These are phyloP conservation scores for Selenicereus undatus DNA, from an alignment of 148 eudicot species.

Conservation along the genomic window DNA sequence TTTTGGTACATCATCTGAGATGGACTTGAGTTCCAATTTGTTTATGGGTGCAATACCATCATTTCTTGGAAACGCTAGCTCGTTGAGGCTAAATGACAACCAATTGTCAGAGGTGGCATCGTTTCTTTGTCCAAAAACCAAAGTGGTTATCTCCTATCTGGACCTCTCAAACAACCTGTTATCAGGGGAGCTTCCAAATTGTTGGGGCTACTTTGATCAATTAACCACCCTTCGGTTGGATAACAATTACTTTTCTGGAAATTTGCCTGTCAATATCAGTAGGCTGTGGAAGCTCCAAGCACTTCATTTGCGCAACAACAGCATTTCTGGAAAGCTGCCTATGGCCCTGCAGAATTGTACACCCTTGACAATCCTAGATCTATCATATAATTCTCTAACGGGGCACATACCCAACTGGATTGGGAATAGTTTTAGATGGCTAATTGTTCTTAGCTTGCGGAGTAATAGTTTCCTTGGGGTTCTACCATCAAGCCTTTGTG, in stretches of 20 bases:
- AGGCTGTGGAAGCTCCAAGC: not conserved
- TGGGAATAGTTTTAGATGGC: not conserved
- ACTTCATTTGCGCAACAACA: constrained; percentile 17
- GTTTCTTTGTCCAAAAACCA: constrained; percentile 16
- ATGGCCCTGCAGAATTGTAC: constrained; percentile 10
- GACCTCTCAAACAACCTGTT: constrained; percentile 22
- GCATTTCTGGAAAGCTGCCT: constrained; percentile 17
- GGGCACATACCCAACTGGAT: constrained; percentile 16
- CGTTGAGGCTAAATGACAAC: constrained; percentile 20
- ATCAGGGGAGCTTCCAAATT: constrained; percentile 23
- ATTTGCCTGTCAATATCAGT: not conserved
- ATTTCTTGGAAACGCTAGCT: not conserved
- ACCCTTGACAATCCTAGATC: not conserved
- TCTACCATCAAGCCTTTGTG: constrained; percentile 16
- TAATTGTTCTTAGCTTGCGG: constrained; percentile 5
- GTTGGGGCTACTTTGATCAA: constrained; percentile 13
- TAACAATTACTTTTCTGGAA: constrained; percentile 16
- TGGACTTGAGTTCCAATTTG: constrained; percentile 24
- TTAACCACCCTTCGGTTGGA: constrained; percentile 4
- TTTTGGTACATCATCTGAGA: not conserved
- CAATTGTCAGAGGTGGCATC: constrained; percentile 1
- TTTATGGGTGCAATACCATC: constrained; percentile 24
- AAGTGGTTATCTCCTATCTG: not conserved
- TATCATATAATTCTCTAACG: constrained; percentile 13
- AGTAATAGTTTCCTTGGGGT: constrained; percentile 10